Base-by-base conservation (phyloP, 2,329 filamentous ascomycete species). In the Colletotrichum costaricense region DNA sequence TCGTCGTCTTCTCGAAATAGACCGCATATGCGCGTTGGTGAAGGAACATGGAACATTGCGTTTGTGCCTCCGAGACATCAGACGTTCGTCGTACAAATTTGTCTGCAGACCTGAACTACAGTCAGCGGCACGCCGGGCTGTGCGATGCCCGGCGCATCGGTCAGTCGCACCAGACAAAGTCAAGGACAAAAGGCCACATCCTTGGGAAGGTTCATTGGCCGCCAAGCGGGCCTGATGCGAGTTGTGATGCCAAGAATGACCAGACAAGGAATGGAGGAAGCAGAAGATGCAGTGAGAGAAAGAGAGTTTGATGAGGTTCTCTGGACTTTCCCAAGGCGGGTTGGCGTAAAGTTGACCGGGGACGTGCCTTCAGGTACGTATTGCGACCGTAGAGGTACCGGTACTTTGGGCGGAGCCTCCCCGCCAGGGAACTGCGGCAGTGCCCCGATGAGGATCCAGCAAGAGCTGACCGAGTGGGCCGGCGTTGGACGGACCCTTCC, bases 371-470 rank as follows among this genome's bases (percentile, higher is more conserved):
- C 26, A 22, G 33, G 49, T 28, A 38, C 30, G 52, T 54, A 62
- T 26, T 12, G 26, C n/a, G 16, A 9, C 38, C 24, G 52, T 54
- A 62, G 57, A 67, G 49, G 69, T 72, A 72, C 66, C 59, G 59
- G 66, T 69, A 69, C 69, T 33, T 72, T 22, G 24, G n/a, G 69
- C 65, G 69, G 69, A 58, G 64, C 63, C 38, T 54, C 64, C 56
- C 65, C 65, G 19, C 57, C 58, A 49, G 65, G 33, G 67, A 55
- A 60, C 33, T 35, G 49, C 63, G 38, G 65, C 35, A 46, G 38
- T 64, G 49, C 24, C 42, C 59, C 24, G 26, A 30, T 16, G 11
- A 28, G 38, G 38, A n/a, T 49, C 9, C 42, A 63, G 22, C 19
- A 49, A 49, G 8, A 49, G 19, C 19, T 49, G 19, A 49, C n/a